phyloP scores from a whole-genome alignment of 139 green algal species.

The Coelastrella sp. region DNA sequence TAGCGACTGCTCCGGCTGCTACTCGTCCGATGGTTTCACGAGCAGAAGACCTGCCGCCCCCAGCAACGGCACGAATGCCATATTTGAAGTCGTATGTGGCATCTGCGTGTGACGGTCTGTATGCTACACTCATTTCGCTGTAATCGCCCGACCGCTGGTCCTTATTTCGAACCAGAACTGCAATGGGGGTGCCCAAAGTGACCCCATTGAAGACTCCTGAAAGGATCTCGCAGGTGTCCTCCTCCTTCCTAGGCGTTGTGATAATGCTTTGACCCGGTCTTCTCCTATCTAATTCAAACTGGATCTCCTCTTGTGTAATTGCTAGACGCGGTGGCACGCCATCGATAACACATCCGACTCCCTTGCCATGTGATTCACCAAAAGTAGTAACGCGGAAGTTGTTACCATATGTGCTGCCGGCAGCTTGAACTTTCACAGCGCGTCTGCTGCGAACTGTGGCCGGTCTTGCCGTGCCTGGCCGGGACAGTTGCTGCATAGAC shows the following conservation, averaged over 20 bases:
- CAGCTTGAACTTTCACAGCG: slow-evolving; percentile 13
- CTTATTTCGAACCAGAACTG: slow-evolving; percentile 97
- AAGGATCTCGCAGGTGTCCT: slow-evolving; percentile 94
- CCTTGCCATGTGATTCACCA: slow-evolving; percentile 96
- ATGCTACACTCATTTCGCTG: slow-evolving; percentile 91
- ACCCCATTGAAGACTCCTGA: slow-evolving; percentile 85
- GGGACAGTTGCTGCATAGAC: neutral
- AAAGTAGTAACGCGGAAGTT: slow-evolving; percentile 98
- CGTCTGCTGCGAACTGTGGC: slow-evolving; percentile 25
- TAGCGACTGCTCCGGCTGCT: slow-evolving; percentile 97
- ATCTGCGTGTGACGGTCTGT: slow-evolving; percentile 96
- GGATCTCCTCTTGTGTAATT: slow-evolving; percentile 89
- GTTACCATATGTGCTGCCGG: slow-evolving; percentile 91
- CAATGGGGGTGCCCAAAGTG: slow-evolving; percentile 94
- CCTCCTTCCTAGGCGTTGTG: slow-evolving; percentile 97
- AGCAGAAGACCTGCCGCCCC: slow-evolving; percentile 95
- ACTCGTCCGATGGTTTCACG: slow-evolving; percentile 98
- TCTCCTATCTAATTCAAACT: slow-evolving; percentile 88
- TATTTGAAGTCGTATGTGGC: slow-evolving; percentile 99
- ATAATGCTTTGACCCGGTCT: slow-evolving; percentile 97
- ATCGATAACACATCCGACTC: slow-evolving; percentile 98
- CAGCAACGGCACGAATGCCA: slow-evolving; percentile 95
- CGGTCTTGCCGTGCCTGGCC: slow-evolving; percentile 11
- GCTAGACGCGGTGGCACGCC: slow-evolving; percentile 92
- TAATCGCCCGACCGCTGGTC: slow-evolving; percentile 93